Conservation (phyloP, 371 early-diverging fungal genomes). For the Gilbertella persicaria region DNA sequence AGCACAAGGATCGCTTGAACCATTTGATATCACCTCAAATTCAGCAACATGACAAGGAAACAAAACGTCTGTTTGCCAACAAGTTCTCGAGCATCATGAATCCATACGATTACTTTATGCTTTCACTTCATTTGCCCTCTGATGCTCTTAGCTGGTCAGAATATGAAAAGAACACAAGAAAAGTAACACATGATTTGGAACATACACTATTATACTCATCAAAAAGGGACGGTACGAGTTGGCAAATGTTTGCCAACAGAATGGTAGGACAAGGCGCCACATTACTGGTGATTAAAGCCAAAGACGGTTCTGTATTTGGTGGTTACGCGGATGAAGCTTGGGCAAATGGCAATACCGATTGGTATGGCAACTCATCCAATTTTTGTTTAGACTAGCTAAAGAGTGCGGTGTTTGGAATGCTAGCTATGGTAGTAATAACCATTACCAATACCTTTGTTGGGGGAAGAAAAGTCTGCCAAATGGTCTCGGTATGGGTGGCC, state of each 20-base stretch:
- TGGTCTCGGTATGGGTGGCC: conserved; percentile 85
- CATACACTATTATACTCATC: conserved; percentile 60
- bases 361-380: conserved; percentile 68
- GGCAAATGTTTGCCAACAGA: conserved; percentile 62
- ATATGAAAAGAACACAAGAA: conserved; percentile 19
- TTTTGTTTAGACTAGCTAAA: conserved; percentile 59
- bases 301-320: conserved; percentile 67
- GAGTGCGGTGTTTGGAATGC: conserved; percentile 11
- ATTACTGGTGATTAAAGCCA: conserved; percentile 46
- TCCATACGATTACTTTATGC: conserved; percentile 37
- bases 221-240: conserved; percentile 55
- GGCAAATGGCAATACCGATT: conserved; percentile 58
- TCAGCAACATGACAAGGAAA: conserved; percentile 1
- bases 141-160: conserved; percentile 35
- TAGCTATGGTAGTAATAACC: conserved; percentile 59
- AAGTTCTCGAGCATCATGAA: conserved; percentile 32
- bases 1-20: conserved; percentile 24
- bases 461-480: conserved; percentile 85
- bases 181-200: conserved; percentile 10
- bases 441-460: conserved; percentile 84
- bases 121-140: conserved; percentile 32
- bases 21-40: conserved; percentile 30
- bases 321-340: conserved; percentile 70
- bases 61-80: conserved; percentile 4
- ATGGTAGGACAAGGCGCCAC: conserved; percentile 55